Conservation (phyloP, 2,329 filamentous ascomycete species). For the Talaromyces albobiverticillius region DNA sequence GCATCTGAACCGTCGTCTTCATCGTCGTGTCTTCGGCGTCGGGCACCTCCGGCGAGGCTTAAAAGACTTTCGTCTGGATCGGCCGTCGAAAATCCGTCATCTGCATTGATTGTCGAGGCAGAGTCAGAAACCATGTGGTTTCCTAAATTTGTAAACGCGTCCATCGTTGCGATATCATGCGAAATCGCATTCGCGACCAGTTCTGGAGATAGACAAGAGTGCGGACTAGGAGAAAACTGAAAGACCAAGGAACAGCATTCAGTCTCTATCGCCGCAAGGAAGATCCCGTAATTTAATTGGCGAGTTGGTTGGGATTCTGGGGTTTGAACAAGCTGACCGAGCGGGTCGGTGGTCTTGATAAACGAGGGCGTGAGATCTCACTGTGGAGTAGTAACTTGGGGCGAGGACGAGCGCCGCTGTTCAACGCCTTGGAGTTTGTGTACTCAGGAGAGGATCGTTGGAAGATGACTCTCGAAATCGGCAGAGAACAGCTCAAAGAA, state of each 20-base stretch:
- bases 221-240: not conserved
- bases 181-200: conserved; percentile 1
- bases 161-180: conserved; percentile 29
- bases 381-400: not conserved
- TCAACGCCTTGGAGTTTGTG: not conserved
- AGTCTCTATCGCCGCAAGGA: not conserved
- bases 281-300: not conserved
- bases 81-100: conserved; percentile 70
- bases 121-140: conserved; percentile 85
- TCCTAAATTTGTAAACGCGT: conserved; percentile 83
- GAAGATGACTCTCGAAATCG: not conserved
- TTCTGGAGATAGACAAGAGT: not conserved
- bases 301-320: not conserved
- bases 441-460: not conserved
- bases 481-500: not conserved
- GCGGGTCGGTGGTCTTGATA: not conserved
- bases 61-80: conserved; percentile 79
- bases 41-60: conserved; percentile 52
- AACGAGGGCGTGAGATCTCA: not conserved
- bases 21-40: conserved; percentile 72
- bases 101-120: conserved; percentile 82
- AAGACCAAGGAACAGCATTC: conserved; percentile 3
- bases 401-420: not conserved
- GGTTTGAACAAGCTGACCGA: not conserved
- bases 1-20: conserved; percentile 86